These are phyloP conservation scores for Acacia crassicarpa DNA, from an alignment of 306 rosid genomes.

Conservation along the genomic window DNA sequence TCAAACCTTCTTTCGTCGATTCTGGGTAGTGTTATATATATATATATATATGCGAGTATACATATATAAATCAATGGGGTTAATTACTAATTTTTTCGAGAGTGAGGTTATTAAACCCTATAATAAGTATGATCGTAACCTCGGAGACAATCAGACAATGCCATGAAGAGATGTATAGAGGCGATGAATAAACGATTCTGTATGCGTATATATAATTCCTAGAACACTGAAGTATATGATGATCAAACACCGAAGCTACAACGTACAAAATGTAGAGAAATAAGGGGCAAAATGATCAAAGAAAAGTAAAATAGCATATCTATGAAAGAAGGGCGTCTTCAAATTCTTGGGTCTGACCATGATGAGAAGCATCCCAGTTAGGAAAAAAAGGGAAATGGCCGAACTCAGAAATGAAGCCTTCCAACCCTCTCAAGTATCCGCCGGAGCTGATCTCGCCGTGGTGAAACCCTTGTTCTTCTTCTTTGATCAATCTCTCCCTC, in stretches of 20 bases:
- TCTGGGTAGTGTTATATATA: neutral
- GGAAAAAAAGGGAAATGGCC: slow-evolving; percentile 56
- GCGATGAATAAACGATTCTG: neutral
- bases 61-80: too few species aligned
- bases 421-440: slow-evolving; percentile 67
- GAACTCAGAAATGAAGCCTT: slow-evolving; percentile 71
- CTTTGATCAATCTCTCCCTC: slow-evolving; percentile 37
- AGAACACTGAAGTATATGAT: slow-evolving; percentile 15
- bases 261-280: neutral
- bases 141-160: neutral
- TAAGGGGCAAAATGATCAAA: neutral
- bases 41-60: too few species aligned
- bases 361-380: slow-evolving; percentile 43
- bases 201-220: neutral
- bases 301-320: neutral
- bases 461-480: slow-evolving; percentile 50
- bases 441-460: slow-evolving; percentile 38
- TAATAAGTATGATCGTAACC: neutral
- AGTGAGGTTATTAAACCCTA: neutral
- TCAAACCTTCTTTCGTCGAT: neutral
- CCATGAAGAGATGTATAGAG: neutral
- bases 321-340: slow-evolving; percentile 49
- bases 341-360: slow-evolving; percentile 49
- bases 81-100: neutral
- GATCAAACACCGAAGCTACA: slow-evolving; percentile 9